Evolutionary conservation across 2,329 filamentous ascomycete species (phyloP).

Genomic region (Mariannaea elegans): DNA sequence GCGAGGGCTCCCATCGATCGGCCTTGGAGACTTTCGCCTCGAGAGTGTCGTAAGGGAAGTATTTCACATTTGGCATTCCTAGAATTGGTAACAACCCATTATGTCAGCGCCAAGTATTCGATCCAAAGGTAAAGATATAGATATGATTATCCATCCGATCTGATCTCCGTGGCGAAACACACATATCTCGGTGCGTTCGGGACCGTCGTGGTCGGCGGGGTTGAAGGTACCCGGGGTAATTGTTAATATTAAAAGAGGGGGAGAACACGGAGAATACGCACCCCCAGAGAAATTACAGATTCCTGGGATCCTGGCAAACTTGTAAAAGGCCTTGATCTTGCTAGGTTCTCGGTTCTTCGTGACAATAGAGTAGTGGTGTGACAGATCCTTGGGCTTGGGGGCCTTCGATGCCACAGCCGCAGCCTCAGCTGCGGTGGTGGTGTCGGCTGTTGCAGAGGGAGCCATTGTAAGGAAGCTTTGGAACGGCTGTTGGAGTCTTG

Average conservation of each 20-base stretch:
- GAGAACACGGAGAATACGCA: slow-evolving; percentile 47
- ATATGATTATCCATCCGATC: background rate
- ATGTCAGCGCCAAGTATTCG: slow-evolving; percentile 21
- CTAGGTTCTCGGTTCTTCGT: slow-evolving; percentile 73
- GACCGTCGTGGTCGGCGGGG: background rate
- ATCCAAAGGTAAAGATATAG: no score
- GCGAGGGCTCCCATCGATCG: slow-evolving; percentile 76
- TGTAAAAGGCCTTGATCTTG: slow-evolving; percentile 83
- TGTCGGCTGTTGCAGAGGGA: slow-evolving; percentile 29
- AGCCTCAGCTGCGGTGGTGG: background rate
- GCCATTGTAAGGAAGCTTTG: slow-evolving; percentile 26
- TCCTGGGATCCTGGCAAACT: slow-evolving; percentile 77
- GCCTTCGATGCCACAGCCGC: background rate
- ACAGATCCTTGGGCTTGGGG: slow-evolving; percentile 72
- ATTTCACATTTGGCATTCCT: slow-evolving; percentile 82
- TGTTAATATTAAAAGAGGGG: no score
- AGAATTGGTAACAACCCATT: background rate
- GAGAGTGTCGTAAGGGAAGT: slow-evolving; percentile 92
- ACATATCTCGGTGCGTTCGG: background rate
- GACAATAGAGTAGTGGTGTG: slow-evolving; percentile 78
- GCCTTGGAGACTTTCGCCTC: slow-evolving; percentile 82
- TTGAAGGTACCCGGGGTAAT: background rate
- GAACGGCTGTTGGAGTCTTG: no score
- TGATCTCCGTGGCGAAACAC: background rate
- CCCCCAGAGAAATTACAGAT: slow-evolving; percentile 70